Base-by-base conservation (phyloP, 208 protist genomes). In the Acanthamoeba triangularis region DNA sequence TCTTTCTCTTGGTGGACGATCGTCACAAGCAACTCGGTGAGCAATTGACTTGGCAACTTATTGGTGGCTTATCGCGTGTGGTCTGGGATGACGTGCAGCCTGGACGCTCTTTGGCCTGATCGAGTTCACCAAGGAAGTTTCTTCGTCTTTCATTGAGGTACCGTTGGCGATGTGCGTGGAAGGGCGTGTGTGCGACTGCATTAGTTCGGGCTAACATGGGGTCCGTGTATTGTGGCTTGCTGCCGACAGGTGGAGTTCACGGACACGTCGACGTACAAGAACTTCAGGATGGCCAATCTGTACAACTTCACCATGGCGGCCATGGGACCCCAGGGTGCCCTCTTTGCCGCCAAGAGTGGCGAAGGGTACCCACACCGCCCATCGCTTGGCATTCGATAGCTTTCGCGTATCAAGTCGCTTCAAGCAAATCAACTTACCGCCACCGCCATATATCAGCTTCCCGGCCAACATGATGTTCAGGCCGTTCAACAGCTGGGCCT, bases 241-340 rank as follows among this genome's bases (percentile, higher is more conserved):
- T 4, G 20, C 20, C 44, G 44, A 16, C 4, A 59, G 54, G 80
- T 88, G 14, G 80, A 88, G 80, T 88, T 88, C 33, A 88, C 49
- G 23, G 80, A 88, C 44, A 18, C 44, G 10, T n/a, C 52, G 44
- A 44, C 47, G 8, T 54, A 61, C 80, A 54, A 88, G 80, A 88
- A 88, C 80, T 88, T 88, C 16, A 88, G 80, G 80, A 88, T 88
- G 80, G 52, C 49, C 80, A 88, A 88, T 41, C 80, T 88, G 28
- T 88, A 54, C 52, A 63, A 88, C 80, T 88, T 88, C 30, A 63
- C 80, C 23, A 88, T 88, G 80, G 80, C 49, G 10, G 52, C 80
- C 28, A 88, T 88, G 80, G 80, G 80, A 25, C 80, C 80, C 1
- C 52, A 33, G 14, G 80, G 80, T 6, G 80, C 80, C 49, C 80